Percentiles rank a stretch among this genome's conserved stretches.
Evolutionary conservation across 2,329 filamentous ascomycete genomes (phyloP).

Genomic region (Tolypocladium amazonense): DNA sequence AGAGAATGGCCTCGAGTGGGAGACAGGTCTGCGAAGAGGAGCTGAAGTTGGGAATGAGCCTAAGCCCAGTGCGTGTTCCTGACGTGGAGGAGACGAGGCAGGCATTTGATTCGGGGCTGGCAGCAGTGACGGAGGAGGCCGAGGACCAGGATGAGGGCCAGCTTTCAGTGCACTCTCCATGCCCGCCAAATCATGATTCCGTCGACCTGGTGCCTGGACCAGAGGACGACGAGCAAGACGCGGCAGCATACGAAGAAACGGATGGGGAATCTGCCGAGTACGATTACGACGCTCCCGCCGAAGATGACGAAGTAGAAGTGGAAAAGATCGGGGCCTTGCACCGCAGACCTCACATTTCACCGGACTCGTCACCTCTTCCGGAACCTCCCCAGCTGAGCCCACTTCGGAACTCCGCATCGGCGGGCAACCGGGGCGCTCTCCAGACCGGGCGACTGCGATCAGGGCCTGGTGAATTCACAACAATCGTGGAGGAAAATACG

Average conservation of each 20-base stretch:
- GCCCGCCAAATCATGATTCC: slow-evolving; percentile 10
- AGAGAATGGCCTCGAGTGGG: slow-evolving; percentile 62
- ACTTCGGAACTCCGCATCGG: slow-evolving; percentile 38
- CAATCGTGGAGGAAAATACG: slow-evolving; percentile 37
- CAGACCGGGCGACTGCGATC: slow-evolving; percentile 11
- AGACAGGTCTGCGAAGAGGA: slow-evolving; percentile 60
- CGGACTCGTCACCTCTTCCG: slow-evolving; percentile 34
- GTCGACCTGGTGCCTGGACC: slow-evolving; percentile 10
- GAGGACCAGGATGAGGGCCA: slow-evolving; percentile 19
- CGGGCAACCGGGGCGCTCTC: slow-evolving; percentile 33
- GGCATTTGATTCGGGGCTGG: slow-evolving; percentile 26
- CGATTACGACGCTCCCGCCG: slow-evolving; percentile 33
- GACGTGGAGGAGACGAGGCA: slow-evolving; percentile 37
- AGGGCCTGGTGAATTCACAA: slow-evolving; percentile 30
- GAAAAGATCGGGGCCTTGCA: slow-evolving; percentile 26
- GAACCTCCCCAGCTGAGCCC: slow-evolving; percentile 38
- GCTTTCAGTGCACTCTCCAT: slow-evolving; percentile 14
- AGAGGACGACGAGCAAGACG: slow-evolving; percentile 17
- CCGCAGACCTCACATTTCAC: slow-evolving; percentile 9
- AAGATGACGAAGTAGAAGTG: slow-evolving; percentile 30
- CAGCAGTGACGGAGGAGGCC: slow-evolving; percentile 37
- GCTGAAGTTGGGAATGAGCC: slow-evolving; percentile 55
- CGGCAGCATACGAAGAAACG: slow-evolving; percentile 2
- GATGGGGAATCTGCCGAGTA: slow-evolving; percentile 24
- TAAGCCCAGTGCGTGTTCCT: slow-evolving; percentile 47